Conservation (phyloP, 768 basidiomycete genomes). For the Boletus rex-veris region DNA sequence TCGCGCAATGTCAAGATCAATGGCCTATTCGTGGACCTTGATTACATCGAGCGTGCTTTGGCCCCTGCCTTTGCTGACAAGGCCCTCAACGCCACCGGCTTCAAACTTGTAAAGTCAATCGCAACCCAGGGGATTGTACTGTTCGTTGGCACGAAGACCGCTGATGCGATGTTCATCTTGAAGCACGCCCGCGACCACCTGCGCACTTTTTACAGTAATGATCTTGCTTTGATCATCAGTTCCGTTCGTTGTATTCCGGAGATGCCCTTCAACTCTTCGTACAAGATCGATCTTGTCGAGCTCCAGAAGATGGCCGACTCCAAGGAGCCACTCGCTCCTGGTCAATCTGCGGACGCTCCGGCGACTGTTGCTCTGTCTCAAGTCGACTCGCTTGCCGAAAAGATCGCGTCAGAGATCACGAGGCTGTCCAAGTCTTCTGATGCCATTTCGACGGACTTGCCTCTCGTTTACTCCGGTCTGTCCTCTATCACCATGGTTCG, state of each 20-base stretch:
- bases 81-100: slow-evolving; percentile 3
- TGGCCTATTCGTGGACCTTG: slow-evolving; percentile 15
- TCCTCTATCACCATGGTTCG: slow-evolving; percentile 28
- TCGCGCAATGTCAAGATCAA: slow-evolving; percentile 18
- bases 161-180: slow-evolving; percentile 8
- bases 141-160: slow-evolving; percentile 1
- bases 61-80: slow-evolving; percentile 11
- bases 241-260: slow-evolving; percentile 11
- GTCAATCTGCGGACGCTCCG: slow-evolving; percentile 2
- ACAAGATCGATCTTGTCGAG: slow-evolving; percentile 13
- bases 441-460: slow-evolving; percentile 28
- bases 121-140: slow-evolving; percentile 5
- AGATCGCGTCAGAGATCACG: slow-evolving; percentile 32
- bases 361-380: slow-evolving; percentile 13
- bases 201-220: slow-evolving; percentile 2
- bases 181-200: slow-evolving; percentile 13
- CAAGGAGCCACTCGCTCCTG: slow-evolving; percentile 2
- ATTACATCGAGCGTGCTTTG: slow-evolving; percentile 15
- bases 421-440: slow-evolving; percentile 24
- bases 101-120: slow-evolving; percentile 15
- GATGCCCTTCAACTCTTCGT: slow-evolving; percentile 15
- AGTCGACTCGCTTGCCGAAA: slow-evolving; percentile 29
- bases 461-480: slow-evolving; percentile 33
- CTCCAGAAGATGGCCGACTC: slow-evolving; percentile 13
- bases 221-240: slow-evolving; percentile 8